Evolutionary conservation across 331 rosid species (phyloP).

Genomic region (Telfairia occidentalis): DNA sequence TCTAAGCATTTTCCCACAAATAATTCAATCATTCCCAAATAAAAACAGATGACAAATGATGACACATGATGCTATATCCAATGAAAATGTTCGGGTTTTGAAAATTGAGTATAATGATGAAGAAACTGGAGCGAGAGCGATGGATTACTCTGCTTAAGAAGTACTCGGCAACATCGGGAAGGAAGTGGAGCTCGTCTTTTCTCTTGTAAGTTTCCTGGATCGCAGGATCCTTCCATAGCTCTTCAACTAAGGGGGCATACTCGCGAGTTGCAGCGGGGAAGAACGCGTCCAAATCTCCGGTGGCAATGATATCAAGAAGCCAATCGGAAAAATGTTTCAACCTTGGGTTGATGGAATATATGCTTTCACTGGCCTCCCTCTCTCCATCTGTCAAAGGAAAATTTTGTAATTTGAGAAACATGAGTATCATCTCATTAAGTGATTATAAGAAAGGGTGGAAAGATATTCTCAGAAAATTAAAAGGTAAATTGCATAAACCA

Average conservation of each 20-base stretch:
- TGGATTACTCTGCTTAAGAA: conserved; percentile 71
- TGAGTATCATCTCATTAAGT: neutral
- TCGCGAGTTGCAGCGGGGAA: conserved; percentile 99
- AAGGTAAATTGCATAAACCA: neutral
- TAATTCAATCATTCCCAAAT: neutral
- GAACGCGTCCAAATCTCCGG: conserved; percentile 97
- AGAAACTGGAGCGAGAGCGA: conserved; percentile 6
- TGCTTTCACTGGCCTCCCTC: conserved; percentile 35
- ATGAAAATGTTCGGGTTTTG: neutral
- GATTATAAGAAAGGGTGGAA: neutral
- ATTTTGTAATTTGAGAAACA: neutral
- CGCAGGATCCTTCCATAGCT: conserved; percentile 97
- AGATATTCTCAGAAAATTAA: neutral
- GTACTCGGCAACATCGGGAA: conserved; percentile 88
- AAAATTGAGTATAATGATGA: neutral
- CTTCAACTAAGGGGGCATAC: conserved; percentile 97
- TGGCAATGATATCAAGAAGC: conserved; percentile 93
- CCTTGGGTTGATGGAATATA: conserved; percentile 85
- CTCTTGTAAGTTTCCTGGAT: conserved; percentile 87
- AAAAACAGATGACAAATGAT: neutral
- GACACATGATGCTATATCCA: neutral
- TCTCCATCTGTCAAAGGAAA: conserved; percentile 45
- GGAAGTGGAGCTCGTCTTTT: conserved; percentile 85
- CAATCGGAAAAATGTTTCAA: conserved; percentile 96
- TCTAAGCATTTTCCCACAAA: neutral